phyloP scores from a whole-genome alignment of 768 basidiomycete genomes.

The Xerocomus brunneocitrinus region DNA sequence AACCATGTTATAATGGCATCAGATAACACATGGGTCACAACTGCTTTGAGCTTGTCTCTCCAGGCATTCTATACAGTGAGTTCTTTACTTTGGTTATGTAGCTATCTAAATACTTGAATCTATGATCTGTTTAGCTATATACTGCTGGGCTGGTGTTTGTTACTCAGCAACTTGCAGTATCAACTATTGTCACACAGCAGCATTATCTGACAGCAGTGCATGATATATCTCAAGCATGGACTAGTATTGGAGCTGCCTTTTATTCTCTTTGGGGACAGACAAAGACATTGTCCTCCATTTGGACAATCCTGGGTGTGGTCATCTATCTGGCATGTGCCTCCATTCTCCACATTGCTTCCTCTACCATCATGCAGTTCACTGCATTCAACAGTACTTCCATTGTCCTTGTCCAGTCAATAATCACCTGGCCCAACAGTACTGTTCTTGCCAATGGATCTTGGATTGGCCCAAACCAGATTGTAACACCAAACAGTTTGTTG shows the following conservation, averaged over 20 bases:
- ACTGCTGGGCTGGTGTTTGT: constrained; percentile 17
- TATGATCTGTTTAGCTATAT: constrained; percentile 6
- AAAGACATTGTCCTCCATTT: constrained; percentile 7
- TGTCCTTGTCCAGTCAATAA: neutral
- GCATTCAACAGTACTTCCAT: constrained; percentile 5
- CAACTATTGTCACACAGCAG: neutral
- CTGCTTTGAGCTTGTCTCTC: neutral
- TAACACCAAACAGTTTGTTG: neutral
- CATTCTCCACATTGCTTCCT: constrained; percentile 17
- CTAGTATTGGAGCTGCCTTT: constrained; percentile 19
- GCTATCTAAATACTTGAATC: neutral
- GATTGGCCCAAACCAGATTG: neutral
- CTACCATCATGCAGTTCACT: constrained; percentile 20
- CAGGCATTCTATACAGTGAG: constrained; percentile 1
- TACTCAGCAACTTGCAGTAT: constrained; percentile 15
- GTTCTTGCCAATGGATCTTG: neutral
- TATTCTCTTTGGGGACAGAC: constrained; percentile 15
- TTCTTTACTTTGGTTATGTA: neutral
- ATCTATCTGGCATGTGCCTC: constrained; percentile 17
- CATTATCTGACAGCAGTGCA: constrained; percentile 18
- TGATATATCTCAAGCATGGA: constrained; percentile 19
- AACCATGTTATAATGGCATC: neutral
- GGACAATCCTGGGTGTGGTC: constrained; percentile 9
- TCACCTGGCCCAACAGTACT: constrained; percentile 6
- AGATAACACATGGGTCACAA: neutral